Percentiles rank a stretch among this genome's conserved stretches.
Conservation (phyloP, 352 stramenopile genomes). For the Phytophthora quininea region DNA sequence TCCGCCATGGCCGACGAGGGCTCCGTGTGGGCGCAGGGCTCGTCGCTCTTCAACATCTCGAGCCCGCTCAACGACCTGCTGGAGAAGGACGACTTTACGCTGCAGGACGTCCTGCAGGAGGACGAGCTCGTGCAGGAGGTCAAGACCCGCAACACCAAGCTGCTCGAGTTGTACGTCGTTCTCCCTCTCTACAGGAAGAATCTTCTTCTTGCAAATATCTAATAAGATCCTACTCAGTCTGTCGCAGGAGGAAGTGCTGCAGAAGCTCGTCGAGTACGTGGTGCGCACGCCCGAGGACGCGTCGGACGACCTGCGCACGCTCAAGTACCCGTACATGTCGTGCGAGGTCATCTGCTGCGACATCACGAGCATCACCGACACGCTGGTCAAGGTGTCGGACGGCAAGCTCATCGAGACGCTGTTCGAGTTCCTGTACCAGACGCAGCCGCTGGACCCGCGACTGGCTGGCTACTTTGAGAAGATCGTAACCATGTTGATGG, state of each 20-base stretch:
- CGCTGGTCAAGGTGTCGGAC: constrained; percentile 70
- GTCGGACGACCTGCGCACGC: constrained; percentile 62
- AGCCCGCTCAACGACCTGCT: constrained; percentile 95
- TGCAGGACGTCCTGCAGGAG: constrained; percentile 94
- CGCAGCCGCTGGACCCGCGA: constrained; percentile 88
- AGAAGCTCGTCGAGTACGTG: constrained; percentile 83
- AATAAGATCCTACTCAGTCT: constrained; percentile 44
- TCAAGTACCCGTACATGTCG: constrained; percentile 97
- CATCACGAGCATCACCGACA: constrained; percentile 93
- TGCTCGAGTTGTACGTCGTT: constrained; percentile 92
- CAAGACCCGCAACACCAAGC: constrained; percentile 94
- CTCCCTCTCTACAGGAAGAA: not conserved
- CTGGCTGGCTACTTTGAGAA: constrained; percentile 98
- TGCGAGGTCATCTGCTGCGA: constrained; percentile 98
- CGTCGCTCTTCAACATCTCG: constrained; percentile 90
- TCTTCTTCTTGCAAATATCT: not conserved
- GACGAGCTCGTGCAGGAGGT: constrained; percentile 98
- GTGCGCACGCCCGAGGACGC: constrained; percentile 55
- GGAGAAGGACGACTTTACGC: constrained; percentile 92
- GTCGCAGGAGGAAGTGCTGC: constrained; percentile 67
- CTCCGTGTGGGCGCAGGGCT: constrained; percentile 85
- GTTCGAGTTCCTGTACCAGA: constrained; percentile 91
- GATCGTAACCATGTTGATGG: constrained; percentile 90
- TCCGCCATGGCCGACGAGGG: constrained; percentile 79
- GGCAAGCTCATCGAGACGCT: constrained; percentile 89